Conservation (phyloP, 257 asterid genomes). For the Solanum habrochaites region DNA sequence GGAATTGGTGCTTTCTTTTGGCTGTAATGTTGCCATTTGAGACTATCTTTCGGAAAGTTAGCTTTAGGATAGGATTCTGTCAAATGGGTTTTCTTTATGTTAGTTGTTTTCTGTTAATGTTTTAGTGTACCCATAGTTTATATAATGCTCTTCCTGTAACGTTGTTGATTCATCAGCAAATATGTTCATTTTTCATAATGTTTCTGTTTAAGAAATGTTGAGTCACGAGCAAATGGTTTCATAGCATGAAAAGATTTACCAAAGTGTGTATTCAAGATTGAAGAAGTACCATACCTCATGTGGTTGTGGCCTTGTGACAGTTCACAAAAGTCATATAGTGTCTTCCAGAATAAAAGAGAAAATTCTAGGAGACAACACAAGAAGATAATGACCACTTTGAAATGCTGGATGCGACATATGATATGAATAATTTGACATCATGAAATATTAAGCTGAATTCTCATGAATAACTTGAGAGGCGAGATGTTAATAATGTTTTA, state of each 20-base stretch:
- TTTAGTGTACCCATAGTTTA: neutral
- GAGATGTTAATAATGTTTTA: neutral
- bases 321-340: neutral
- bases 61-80: neutral
- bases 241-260: neutral
- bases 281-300: neutral
- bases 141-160: neutral
- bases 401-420: neutral
- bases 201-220: no score
- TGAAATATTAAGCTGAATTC: neutral
- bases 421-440: neutral
- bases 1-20: neutral
- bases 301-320: neutral
- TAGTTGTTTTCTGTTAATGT: neutral
- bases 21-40: neutral
- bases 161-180: neutral
- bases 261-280: neutral
- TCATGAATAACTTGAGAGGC: neutral
- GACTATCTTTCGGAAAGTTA: neutral
- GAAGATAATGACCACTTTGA: neutral
- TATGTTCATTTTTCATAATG: neutral
- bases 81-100: neutral
- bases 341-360: neutral
- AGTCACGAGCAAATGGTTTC: neutral
- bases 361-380: neutral